These are phyloP conservation scores for Monilinia fructigena DNA, from an alignment of 2,329 filamentous ascomycete species.

Conservation along the genomic window DNA sequence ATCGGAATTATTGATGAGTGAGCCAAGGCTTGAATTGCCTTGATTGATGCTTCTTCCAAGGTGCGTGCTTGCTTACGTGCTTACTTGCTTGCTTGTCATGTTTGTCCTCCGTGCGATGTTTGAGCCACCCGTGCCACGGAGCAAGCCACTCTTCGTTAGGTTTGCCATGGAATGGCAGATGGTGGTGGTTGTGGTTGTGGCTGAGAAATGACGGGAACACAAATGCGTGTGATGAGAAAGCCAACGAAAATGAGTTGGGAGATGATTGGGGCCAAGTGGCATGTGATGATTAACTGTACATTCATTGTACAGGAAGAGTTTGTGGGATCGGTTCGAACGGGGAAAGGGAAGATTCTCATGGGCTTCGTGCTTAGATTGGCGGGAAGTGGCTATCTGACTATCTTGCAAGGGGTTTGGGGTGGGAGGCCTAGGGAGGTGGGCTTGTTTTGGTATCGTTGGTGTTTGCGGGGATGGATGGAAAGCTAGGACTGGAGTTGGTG, in stretches of 20 bases:
- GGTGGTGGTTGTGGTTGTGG: no score
- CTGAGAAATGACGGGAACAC: neutral
- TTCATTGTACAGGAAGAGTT: neutral
- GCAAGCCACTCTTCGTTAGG: conserved; percentile 11
- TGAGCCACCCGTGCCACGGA: no score
- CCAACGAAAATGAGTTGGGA: neutral
- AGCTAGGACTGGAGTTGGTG: conserved; percentile 15
- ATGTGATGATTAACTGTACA: conserved; percentile 6
- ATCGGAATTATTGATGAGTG: no score
- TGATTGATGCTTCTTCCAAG: no score
- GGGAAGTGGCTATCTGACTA: neutral
- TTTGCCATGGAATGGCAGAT: no score
- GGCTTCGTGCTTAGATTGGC: neutral
- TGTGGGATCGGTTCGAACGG: neutral
- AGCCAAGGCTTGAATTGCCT: neutral
- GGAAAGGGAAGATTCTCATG: neutral
- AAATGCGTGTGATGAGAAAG: conserved; percentile 10
- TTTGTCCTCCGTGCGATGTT: no score
- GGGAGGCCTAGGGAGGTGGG: neutral
- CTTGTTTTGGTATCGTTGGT: conserved; percentile 7
- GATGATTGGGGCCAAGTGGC: conserved; percentile 15
- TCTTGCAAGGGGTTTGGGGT: neutral
- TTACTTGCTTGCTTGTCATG: neutral
- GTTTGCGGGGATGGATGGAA: conserved; percentile 6
- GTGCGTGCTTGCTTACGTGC: neutral